Conservation (phyloP, 441 rosid genomes). For the Erodium chrysanthum region DNA sequence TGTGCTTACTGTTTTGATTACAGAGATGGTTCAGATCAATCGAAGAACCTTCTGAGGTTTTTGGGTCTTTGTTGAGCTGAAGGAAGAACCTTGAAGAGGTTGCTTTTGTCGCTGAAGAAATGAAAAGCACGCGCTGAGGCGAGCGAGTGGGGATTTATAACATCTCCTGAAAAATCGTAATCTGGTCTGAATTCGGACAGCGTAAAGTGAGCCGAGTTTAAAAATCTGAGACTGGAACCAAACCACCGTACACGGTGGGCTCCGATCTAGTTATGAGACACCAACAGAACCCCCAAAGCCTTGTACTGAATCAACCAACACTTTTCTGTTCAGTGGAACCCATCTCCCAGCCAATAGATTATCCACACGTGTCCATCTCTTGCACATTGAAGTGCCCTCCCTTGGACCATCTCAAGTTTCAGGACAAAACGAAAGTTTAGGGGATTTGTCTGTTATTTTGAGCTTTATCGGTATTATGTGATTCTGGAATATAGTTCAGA, state of each 20-base stretch:
- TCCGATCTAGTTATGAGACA: background rate
- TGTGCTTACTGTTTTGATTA: background rate
- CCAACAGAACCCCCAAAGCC: background rate
- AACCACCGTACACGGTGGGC: background rate
- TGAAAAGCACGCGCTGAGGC: background rate
- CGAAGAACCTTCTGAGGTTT: background rate
- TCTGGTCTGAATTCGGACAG: background rate
- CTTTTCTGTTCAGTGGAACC: background rate
- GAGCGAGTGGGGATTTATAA: background rate
- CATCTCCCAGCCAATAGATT: background rate
- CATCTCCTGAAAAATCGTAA: background rate
- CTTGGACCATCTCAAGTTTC: background rate
- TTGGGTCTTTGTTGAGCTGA: background rate
- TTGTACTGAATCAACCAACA: background rate
- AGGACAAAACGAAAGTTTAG: too few relatives aligned
- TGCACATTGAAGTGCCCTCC: background rate
- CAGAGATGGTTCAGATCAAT: background rate
- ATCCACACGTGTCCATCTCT: background rate
- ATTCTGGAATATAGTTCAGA: too few relatives aligned
- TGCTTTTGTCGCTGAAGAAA: background rate
- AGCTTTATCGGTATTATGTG: too few relatives aligned
- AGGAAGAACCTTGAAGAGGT: background rate
- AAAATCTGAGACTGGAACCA: background rate
- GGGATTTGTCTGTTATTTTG: too few relatives aligned
- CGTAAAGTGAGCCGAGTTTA: background rate